Evolutionary conservation across 2,329 filamentous ascomycete genomes (phyloP).

Genomic region (Cadophora sp.): DNA sequence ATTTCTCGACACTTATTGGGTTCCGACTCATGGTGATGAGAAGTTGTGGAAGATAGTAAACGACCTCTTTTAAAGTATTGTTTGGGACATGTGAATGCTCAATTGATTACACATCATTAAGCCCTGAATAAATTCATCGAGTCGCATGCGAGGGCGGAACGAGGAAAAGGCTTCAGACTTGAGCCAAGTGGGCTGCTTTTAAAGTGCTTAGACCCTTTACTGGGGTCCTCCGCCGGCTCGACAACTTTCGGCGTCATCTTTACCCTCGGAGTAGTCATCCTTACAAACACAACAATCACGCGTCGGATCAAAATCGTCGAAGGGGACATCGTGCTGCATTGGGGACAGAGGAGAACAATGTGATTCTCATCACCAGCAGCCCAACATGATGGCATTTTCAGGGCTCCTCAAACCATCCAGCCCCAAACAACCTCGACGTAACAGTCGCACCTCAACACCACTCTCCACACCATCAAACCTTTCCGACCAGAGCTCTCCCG

Average conservation of each 20-base stretch:
- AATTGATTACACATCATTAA: neutral
- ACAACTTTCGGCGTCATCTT: neutral
- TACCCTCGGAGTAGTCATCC: neutral
- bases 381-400: constrained; percentile 56
- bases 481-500: constrained; percentile 43
- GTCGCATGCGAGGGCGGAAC: neutral
- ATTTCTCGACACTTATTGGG: neutral
- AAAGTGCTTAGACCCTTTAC: constrained; percentile 2
- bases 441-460: constrained; percentile 37
- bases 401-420: constrained; percentile 53
- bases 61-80: neutral
- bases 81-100: neutral
- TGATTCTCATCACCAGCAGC: constrained; percentile 32
- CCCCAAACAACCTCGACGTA: constrained; percentile 32
- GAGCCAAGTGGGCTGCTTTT: constrained; percentile 3
- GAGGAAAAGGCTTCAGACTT: neutral
- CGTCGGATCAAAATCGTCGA: neutral
- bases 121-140: neutral
- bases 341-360: constrained; percentile 28
- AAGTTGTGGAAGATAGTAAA: neutral
- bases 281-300: constrained; percentile 11
- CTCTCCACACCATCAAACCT: constrained; percentile 40
- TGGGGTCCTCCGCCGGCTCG: neutral
- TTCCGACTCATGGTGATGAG: neutral
- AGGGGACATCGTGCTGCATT: neutral